Percentiles rank a stretch among this genome's conserved stretches.
These are phyloP conservation scores for Auxenochlorella pyrenoidosa DNA, from an alignment of 139 green algal species.

Conservation along the genomic window DNA sequence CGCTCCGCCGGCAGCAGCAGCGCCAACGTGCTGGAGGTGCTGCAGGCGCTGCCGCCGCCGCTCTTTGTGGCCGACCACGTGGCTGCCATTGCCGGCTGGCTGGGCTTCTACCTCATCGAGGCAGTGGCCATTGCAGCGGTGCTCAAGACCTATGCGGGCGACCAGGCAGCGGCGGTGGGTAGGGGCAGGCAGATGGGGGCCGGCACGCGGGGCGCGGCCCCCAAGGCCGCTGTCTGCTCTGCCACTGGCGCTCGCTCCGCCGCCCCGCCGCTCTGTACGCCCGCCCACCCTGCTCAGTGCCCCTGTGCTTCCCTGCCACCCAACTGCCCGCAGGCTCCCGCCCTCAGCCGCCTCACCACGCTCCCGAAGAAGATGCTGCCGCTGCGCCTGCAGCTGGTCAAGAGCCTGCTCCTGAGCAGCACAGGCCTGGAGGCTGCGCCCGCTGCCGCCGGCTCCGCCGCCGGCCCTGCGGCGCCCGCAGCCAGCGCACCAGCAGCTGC, in stretches of 20 bases:
- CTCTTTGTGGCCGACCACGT: slow-evolving; percentile 28
- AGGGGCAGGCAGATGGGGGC: not conserved
- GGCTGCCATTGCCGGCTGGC: slow-evolving; percentile 16
- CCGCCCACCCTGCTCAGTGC: not conserved
- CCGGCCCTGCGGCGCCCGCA: not conserved
- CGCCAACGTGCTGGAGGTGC: not conserved
- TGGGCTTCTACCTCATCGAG: slow-evolving; percentile 31
- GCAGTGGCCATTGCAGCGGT: slow-evolving; percentile 14
- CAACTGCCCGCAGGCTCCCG: not conserved
- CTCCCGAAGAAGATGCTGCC: slow-evolving; percentile 30
- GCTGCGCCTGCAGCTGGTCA: slow-evolving; percentile 9
- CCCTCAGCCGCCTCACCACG: slow-evolving; percentile 17
- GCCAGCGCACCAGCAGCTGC: too few species aligned
- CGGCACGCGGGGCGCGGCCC: not conserved
- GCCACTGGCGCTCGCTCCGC: too few species aligned
- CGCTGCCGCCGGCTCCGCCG: not conserved
- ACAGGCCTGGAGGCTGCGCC: not conserved
- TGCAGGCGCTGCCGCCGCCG: slow-evolving; percentile 4
- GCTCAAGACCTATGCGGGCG: not conserved
- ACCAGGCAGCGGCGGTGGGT: not conserved
- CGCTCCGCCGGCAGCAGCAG: not conserved
- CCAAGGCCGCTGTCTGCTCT: too few species aligned
- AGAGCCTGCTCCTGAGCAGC: not conserved
- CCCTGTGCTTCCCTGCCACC: not conserved
- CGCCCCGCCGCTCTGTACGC: not conserved